Percentiles rank a stretch among this genome's conserved stretches.
Conservation (phyloP, 805 yeast species). For the Nakazawaea laoshanensis region DNA sequence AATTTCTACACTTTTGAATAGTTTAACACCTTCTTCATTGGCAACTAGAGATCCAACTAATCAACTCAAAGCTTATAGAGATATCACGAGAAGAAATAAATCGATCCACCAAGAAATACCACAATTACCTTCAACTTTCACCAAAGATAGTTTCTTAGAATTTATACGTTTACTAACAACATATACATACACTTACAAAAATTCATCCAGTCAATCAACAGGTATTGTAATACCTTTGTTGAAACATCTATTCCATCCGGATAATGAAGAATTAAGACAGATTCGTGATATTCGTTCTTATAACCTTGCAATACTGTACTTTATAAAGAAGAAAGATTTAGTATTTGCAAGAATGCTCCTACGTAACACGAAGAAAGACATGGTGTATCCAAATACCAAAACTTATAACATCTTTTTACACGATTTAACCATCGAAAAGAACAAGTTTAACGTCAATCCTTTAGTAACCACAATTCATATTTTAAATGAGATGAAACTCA, state of each 20-base stretch:
- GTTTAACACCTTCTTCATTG: constrained; percentile 1
- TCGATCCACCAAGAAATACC: constrained; percentile 1
- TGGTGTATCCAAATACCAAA: constrained; percentile 23
- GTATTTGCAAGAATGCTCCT: constrained; percentile 30
- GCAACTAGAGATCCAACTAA: not conserved
- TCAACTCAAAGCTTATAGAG: not conserved
- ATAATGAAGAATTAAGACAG: constrained; percentile 22
- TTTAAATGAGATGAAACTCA: constrained; percentile 22
- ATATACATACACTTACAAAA: constrained; percentile 14
- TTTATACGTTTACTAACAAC: constrained; percentile 7
- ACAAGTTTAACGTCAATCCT: constrained; percentile 13
- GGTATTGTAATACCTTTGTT: constrained; percentile 16
- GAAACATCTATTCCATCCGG: constrained; percentile 29
- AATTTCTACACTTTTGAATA: not conserved
- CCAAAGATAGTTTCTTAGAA: constrained; percentile 1
- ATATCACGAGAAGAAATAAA: not conserved
- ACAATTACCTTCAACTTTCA: constrained; percentile 1
- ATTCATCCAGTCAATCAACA: constrained; percentile 20
- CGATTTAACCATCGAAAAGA: constrained; percentile 14
- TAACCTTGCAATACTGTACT: constrained; percentile 31
- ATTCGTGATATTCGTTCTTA: constrained; percentile 23
- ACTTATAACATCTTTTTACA: constrained; percentile 30
- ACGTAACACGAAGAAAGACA: constrained; percentile 29
- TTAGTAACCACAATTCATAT: constrained; percentile 16
- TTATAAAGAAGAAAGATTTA: constrained; percentile 26